Evolutionary conservation across 768 basidiomycete species (phyloP), one percentile per base, ranked within the genome.

Genomic region (Auriscalpium vulgare): DNA sequence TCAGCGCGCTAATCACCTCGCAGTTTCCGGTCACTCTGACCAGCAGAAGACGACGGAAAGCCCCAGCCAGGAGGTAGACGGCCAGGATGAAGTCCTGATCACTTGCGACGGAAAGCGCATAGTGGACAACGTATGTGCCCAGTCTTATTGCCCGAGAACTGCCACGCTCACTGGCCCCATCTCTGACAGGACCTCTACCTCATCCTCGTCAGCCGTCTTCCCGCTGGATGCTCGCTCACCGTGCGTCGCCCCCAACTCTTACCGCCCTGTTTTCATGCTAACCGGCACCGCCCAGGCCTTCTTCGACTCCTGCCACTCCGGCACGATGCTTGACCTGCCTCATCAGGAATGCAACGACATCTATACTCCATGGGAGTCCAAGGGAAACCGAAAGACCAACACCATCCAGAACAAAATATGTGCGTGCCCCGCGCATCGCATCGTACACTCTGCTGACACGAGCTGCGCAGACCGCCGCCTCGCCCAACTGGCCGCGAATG

Each of bases 241-340:
- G 63, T 65, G 43, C 13, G 56, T 29, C 23, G 17, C 43, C 21
- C n/a, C 8, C 13, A 3, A 17, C 23, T 35, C 23, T n/a, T n/a
- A n/a, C n/a, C n/a, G n/a, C 5, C 44, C 23, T n/a, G 38, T 19
- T 29, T 35, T 29, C 14, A 17, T 16, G 36, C 23, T n/a, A n/a
- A 51, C 13, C 9, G n/a, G 21, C 29, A 19, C 45, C 21, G 13
- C 50, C 14, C 50, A 65, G 62, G 62, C 64, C 1, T 47, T 68
- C 14, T 61, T 68, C 47, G 65, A 68, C 49, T 57, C 62, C 4
- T 65, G 65, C 35, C 64, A 66, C 23, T 65, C 64, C 6, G 65
- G 64, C 21, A 68, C 67, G 0, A 11, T 68, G 9, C 60, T 68
- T 8, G 62, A 66, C 37, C 58, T 67, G 17, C 62, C 59, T 0